Evolutionary conservation across 129 eudicot species (phyloP).

Genomic region (Tagetes patula): DNA sequence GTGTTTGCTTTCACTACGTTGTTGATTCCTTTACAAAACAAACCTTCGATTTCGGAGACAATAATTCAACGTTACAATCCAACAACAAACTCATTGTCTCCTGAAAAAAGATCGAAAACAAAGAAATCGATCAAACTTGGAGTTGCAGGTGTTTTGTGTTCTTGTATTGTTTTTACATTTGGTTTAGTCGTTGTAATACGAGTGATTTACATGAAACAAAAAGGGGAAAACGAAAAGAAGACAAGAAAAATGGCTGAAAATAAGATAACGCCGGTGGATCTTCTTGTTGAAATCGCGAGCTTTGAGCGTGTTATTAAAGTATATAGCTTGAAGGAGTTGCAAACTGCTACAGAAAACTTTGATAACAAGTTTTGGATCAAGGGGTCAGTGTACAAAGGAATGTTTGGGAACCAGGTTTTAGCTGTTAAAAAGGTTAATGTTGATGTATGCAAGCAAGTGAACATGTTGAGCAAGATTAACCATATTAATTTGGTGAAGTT

Average conservation of each 20-base stretch:
- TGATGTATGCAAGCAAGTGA: constrained; percentile 51
- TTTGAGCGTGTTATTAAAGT: constrained; percentile 45
- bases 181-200: constrained; percentile 23
- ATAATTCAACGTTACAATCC: constrained; percentile 16
- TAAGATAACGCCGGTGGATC: constrained; percentile 30
- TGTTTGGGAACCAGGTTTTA: constrained; percentile 34
- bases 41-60: constrained; percentile 41
- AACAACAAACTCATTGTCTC: constrained; percentile 11
- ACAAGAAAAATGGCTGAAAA: neutral
- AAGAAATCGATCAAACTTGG: constrained; percentile 20
- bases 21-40: constrained; percentile 48
- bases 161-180: constrained; percentile 23
- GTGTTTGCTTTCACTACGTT: constrained; percentile 60
- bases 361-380: constrained; percentile 36
- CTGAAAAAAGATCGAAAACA: constrained; percentile 24
- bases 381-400: constrained; percentile 56
- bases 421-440: constrained; percentile 51
- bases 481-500: constrained; percentile 61
- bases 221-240: neutral
- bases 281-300: constrained; percentile 53
- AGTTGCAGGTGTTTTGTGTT: constrained; percentile 26
- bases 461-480: constrained; percentile 55
- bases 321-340: constrained; percentile 46
- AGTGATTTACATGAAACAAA: constrained; percentile 23
- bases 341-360: constrained; percentile 56